Evolutionary conservation across 352 stramenopile genomes (phyloP), one percentile per base, ranked within the genome.

Genomic region (Plasmopara muralis): DNA sequence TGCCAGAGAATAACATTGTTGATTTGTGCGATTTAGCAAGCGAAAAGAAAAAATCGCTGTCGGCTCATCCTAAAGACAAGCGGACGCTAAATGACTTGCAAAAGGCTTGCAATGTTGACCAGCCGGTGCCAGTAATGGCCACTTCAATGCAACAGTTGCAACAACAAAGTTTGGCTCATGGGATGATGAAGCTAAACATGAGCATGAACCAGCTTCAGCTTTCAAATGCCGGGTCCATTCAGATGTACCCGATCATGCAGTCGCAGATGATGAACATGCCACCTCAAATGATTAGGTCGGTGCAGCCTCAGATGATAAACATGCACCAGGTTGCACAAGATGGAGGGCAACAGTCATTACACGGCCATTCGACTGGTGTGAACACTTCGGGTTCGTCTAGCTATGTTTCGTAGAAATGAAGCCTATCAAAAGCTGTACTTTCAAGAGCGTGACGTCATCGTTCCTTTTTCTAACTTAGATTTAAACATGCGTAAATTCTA

Each of bases 1-100:
- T 87, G 25, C 77, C 77, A 4, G 77, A 87, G 44, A 85, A 85
- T 54, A 69, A 82, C 58, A 73, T 87, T 46, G 70, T 87, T 14
- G 71, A 87, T 49, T 72, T 85, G 2, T 66, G 50, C 33, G 70
- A 68, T 52, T 59, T 87, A 9, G 74, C 59, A 25, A 80, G 71
- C 37, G 73, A 81, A 31, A 80, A 75, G 65, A 84, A 83, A 47
- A 70, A 63, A 34, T 40, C 43, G 2, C 53, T 66, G 41, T 55
- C 53, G 1, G 54, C 55, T 4, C 62, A 57, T n/a, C 54, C 62
- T 3, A 50, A 54, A 9, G 69, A 79, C 33, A 70, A 74, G 35
- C 68, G 66, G 35, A 77, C 73, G 51, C 57, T 87, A 34, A 82
- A 84, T 47, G 76, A 87, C 20, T 50, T 87, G 46, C 71, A 85